Evolutionary conservation across 441 rosid species (phyloP), one percentile per base, ranked within the genome.

Genomic region (Heliophila coronopifolia): DNA sequence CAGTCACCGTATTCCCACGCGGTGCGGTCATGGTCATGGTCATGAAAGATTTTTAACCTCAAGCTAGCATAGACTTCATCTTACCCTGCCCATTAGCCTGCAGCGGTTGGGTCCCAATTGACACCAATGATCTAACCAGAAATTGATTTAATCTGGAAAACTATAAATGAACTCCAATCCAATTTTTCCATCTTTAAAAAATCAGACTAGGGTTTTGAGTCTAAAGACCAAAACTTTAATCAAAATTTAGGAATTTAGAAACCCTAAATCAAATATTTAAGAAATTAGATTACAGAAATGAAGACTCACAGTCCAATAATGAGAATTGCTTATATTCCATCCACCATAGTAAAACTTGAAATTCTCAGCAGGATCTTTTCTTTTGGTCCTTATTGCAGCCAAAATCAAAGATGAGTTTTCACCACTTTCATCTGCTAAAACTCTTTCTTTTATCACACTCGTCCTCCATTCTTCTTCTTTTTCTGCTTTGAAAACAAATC

Each of bases 221-320:
- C 5, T 15, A 48, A 59, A 49, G 22, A 31, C 40, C 16, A 25
- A 23, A 23, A 55, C 13, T 43, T 42, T 42, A 9, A 32, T 8
- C 2, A 23, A 32, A 32, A 9, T 6, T 2, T 32, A 31, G 23
- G 41, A 33, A 50, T 4, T 8, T 23, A 10, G 23, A 7, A 24
- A 20, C 17, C 37, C 36, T n/a, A 47, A 14, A 33, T 22, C 15
- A 47, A 30, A 31, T 10, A 20, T 42, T 33, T 6, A 40, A 33
- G 24, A 9, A 1, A 38, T 1, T 31, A 35, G 57, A 63, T 38
- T 36, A 63, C 50, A 62, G 19, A 32, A 38, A 11, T 37, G 41
- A 24, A 32, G 57, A 77, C 92, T 77, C 71, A 92, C 96, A 67
- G 82, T 76, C 84, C 81, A 81, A 58, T 92, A 92, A 59, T 88